phyloP scores from a whole-genome alignment of 2,329 filamentous ascomycete genomes.

The Claviceps citrina region DNA sequence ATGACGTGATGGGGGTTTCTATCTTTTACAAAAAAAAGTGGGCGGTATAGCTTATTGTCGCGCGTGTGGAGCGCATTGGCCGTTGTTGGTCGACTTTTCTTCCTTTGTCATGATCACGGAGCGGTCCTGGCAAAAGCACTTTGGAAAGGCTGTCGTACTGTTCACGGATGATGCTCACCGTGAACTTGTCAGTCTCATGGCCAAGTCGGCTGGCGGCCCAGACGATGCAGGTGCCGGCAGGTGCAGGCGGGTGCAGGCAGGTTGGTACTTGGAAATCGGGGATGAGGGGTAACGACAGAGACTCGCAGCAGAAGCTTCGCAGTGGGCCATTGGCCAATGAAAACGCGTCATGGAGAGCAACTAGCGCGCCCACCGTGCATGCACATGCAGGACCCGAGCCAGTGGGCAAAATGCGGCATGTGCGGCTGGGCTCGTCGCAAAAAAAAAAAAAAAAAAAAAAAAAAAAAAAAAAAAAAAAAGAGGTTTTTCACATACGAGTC shows the following conservation, averaged over 20 bases:
- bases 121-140: not conserved
- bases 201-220: not conserved
- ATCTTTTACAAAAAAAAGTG: too few species aligned
- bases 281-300: not conserved
- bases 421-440: not conserved
- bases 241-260: too few species aligned
- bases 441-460: conserved; percentile 2
- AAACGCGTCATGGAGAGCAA: not conserved
- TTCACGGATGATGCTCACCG: not conserved
- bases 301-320: too few species aligned
- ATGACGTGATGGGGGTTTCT: not conserved
- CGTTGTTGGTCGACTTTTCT: not conserved
- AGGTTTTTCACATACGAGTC: not conserved
- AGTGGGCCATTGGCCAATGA: conserved; percentile 5
- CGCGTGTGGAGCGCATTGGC: not conserved
- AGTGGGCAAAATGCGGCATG: not conserved
- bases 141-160: too few species aligned
- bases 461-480: not conserved
- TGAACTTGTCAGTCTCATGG: not conserved
- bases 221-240: too few species aligned
- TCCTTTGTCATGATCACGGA: not conserved
- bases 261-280: too few species aligned
- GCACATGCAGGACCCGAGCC: conserved; percentile 2
- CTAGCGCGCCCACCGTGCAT: not conserved
- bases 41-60: not conserved